These are phyloP conservation scores for Musa schizocarpa DNA, from an alignment of 176 grass and related monocot species.

Conservation along the genomic window DNA sequence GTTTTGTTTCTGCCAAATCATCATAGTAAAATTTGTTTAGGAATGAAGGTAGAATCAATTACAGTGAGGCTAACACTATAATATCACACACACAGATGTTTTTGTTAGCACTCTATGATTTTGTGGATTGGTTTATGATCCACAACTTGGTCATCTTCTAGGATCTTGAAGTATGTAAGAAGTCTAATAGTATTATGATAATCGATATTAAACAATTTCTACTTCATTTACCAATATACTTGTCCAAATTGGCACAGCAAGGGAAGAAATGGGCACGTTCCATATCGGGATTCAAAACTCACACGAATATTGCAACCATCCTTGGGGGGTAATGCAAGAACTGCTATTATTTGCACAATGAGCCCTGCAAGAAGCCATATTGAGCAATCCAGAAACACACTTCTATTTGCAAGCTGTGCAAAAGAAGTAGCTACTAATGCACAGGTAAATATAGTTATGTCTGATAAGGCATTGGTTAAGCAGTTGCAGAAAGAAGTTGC, in stretches of 20 bases:
- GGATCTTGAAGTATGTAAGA: no score
- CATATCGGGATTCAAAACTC: constrained; percentile 18
- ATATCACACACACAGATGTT: no score
- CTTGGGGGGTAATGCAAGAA: constrained; percentile 22
- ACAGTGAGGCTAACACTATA: no score
- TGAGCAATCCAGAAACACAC: constrained; percentile 18
- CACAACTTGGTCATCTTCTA: no score
- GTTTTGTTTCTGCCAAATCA: no score
- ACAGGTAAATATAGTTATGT: constrained; percentile 21
- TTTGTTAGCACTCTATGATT: no score
- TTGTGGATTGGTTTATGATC: no score
- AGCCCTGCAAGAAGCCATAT: constrained; percentile 19
- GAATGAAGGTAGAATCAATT: no score
- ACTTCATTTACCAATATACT: not conserved
- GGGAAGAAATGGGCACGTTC: constrained; percentile 19
- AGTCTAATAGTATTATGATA: no score
- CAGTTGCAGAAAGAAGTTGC: constrained; percentile 17
- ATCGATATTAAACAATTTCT: not conserved
- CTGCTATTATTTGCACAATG: constrained; percentile 25
- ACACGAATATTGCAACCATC: constrained; percentile 19
- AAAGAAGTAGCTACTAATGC: constrained; percentile 20
- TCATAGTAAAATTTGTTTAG: no score
- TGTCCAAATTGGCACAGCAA: not conserved
- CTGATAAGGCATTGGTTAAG: constrained; percentile 20
- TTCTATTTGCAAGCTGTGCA: constrained; percentile 19